phyloP scores from a whole-genome alignment of 2,329 filamentous ascomycete species.

The Alternaria arborescens region DNA sequence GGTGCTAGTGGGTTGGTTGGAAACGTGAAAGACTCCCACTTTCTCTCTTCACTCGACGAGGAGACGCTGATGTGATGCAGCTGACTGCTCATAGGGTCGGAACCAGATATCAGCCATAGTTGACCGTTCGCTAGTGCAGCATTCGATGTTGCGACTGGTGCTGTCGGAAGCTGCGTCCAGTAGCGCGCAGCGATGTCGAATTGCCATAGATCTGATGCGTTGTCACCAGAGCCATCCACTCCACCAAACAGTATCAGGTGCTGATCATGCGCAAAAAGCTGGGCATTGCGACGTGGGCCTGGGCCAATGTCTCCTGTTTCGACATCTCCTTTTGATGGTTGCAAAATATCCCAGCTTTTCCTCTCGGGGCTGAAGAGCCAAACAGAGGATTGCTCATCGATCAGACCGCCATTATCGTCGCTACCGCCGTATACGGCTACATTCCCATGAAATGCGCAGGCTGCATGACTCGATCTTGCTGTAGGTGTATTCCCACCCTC shows the following conservation, averaged over 20 bases:
- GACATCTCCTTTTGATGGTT: slow-evolving; percentile 23
- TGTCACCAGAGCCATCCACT: slow-evolving; percentile 30
- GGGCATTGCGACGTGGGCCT: slow-evolving; percentile 30
- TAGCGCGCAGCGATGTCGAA: slow-evolving; percentile 30
- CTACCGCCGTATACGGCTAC: slow-evolving; percentile 54
- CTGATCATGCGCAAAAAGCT: slow-evolving; percentile 32
- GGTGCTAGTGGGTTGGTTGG: slow-evolving; percentile 55
- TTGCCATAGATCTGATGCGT: slow-evolving; percentile 40
- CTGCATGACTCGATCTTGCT: slow-evolving; percentile 51
- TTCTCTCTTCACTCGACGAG: slow-evolving; percentile 27
- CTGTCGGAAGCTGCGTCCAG: slow-evolving; percentile 39
- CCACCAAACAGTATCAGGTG: slow-evolving; percentile 41
- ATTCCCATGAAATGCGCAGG: slow-evolving; percentile 51
- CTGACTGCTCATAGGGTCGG: slow-evolving; percentile 42
- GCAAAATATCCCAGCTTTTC: slow-evolving; percentile 38
- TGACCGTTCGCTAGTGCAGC: slow-evolving; percentile 49
- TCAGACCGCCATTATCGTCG: slow-evolving; percentile 39
- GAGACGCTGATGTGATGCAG: slow-evolving; percentile 39
- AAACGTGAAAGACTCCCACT: slow-evolving; percentile 54
- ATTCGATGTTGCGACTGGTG: slow-evolving; percentile 44
- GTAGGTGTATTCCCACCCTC: slow-evolving; percentile 45
- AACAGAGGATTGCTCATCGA: slow-evolving; percentile 49
- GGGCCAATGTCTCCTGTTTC: slow-evolving; percentile 22
- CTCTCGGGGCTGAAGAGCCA: slow-evolving; percentile 53
- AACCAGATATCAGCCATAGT: slow-evolving; percentile 52